Evolutionary conservation across 2,329 filamentous ascomycete genomes (phyloP).

Genomic region (Botrytis paeoniae): DNA sequence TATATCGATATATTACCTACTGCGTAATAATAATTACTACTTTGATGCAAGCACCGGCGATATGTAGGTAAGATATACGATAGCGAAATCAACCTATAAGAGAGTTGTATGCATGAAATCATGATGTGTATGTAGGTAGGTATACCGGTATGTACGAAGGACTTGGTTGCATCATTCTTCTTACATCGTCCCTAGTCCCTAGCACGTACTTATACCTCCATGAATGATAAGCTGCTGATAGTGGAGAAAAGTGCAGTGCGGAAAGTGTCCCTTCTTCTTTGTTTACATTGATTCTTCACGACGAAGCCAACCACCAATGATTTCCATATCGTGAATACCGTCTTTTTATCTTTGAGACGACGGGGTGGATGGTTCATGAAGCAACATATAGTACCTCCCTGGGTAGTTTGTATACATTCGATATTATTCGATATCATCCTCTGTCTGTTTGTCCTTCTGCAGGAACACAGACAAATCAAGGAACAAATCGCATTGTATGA

Average conservation of each 20-base stretch:
- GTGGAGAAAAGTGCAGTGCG: neutral
- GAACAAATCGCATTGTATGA: slow-evolving; percentile 1
- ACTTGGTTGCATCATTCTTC: slow-evolving; percentile 2
- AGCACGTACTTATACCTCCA: neutral
- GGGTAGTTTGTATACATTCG: neutral
- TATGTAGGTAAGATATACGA: slow-evolving; percentile 7
- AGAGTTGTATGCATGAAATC: neutral
- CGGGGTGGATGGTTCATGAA: neutral
- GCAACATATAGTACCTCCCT: neutral
- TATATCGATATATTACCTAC: neutral
- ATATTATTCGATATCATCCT: neutral
- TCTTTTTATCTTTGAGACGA: neutral
- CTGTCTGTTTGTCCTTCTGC: neutral
- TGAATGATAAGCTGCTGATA: neutral
- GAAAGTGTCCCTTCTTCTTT: neutral
- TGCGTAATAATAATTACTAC: neutral
- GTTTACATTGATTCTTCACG: neutral
- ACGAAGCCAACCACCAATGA: neutral
- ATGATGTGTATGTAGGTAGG: neutral
- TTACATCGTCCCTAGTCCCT: neutral
- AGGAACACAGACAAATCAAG: neutral
- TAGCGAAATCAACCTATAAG: neutral
- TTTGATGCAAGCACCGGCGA: neutral
- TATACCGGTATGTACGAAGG: neutral
- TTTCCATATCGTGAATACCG: neutral